phyloP scores from a whole-genome alignment of 352 stramenopile genomes.

The Globisporangium cylindrosporum region DNA sequence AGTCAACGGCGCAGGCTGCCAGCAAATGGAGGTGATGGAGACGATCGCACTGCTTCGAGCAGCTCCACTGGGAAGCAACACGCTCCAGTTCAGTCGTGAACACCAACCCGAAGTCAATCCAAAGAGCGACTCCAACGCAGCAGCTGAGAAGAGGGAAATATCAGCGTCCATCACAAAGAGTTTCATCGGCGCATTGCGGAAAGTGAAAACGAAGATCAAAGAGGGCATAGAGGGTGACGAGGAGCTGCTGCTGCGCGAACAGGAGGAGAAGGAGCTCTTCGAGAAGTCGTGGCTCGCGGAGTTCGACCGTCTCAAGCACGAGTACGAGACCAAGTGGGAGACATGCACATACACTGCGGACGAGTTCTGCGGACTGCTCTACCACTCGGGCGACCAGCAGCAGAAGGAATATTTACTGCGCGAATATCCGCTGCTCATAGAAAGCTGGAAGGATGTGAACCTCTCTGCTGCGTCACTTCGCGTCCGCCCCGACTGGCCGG shows the following conservation, averaged over 20 bases:
- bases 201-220: slow-evolving; percentile 58
- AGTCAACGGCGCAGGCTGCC: slow-evolving; percentile 31
- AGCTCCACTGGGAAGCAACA: slow-evolving; percentile 27
- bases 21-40: slow-evolving; percentile 22
- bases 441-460: slow-evolving; percentile 40
- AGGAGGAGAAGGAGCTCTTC: slow-evolving; percentile 46
- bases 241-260: slow-evolving; percentile 28
- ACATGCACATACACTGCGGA: slow-evolving; percentile 65
- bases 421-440: slow-evolving; percentile 61
- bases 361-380: slow-evolving; percentile 66
- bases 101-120: background rate
- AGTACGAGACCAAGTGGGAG: slow-evolving; percentile 54
- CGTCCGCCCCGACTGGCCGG: slow-evolving; percentile 42
- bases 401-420: slow-evolving; percentile 40
- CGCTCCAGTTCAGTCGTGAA: slow-evolving; percentile 29
- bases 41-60: slow-evolving; percentile 31
- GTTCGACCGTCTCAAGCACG: slow-evolving; percentile 44
- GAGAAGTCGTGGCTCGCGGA: slow-evolving; percentile 56
- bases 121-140: background rate
- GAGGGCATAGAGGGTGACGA: slow-evolving; percentile 51
- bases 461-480: slow-evolving; percentile 15
- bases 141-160: background rate
- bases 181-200: slow-evolving; percentile 47
- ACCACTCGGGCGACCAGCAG: slow-evolving; percentile 44
- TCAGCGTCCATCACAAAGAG: slow-evolving; percentile 27